Percentiles rank a stretch among this genome's conserved stretches.
Evolutionary conservation across 768 basidiomycete genomes (phyloP).

Genomic region (Pleurotus cornucopiae): DNA sequence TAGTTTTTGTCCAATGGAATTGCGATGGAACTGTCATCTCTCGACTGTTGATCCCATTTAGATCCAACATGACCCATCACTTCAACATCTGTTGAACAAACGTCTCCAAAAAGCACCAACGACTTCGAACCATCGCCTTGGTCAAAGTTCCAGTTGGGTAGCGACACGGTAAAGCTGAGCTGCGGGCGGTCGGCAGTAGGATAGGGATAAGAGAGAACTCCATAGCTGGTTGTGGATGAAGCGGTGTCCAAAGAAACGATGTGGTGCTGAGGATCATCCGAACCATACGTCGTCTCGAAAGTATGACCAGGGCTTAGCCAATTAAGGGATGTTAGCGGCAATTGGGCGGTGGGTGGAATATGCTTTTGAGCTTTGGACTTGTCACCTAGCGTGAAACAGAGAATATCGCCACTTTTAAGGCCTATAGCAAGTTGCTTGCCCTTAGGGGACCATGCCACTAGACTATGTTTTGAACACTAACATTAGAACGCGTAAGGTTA

Average conservation of each 20-base stretch:
- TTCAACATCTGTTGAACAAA: constrained; percentile 43
- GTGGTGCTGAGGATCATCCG: constrained; percentile 27
- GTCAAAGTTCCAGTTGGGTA: constrained; percentile 48
- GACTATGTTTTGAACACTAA: constrained; percentile 2
- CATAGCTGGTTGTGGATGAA: constrained; percentile 32
- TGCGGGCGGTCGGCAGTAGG: constrained; percentile 33
- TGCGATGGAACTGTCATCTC: constrained; percentile 34
- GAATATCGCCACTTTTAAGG: constrained; percentile 62
- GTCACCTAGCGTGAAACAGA: constrained; percentile 59
- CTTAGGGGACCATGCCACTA: constrained; percentile 84
- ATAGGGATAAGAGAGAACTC: constrained; percentile 35
- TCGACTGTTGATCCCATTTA: constrained; percentile 46
- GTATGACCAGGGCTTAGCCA: constrained; percentile 70
- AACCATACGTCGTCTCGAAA: constrained; percentile 62
- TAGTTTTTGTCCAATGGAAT: constrained; percentile 66
- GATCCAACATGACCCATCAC: constrained; percentile 35
- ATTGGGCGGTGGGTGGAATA: constrained; percentile 52
- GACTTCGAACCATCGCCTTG: constrained; percentile 31
- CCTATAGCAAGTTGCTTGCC: constrained; percentile 83
- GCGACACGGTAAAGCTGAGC: constrained; percentile 28
- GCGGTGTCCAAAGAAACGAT: constrained; percentile 41
- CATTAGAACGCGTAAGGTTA: background rate
- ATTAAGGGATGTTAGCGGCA: constrained; percentile 45
- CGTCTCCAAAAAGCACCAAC: constrained; percentile 43
- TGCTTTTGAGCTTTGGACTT: constrained; percentile 52